phyloP scores from a whole-genome alignment of 306 rosid species.

The Vigna mungo region DNA sequence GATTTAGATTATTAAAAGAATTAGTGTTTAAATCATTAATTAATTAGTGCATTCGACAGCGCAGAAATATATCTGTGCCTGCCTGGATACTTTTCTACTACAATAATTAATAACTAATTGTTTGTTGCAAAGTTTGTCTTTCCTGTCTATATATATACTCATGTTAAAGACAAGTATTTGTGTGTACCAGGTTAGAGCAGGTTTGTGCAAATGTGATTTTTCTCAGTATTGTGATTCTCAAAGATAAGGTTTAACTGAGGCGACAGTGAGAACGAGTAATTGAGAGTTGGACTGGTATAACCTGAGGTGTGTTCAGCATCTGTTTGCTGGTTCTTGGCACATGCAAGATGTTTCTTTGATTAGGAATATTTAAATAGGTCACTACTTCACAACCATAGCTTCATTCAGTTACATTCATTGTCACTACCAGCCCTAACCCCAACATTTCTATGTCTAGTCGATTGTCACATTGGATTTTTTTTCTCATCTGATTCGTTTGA shows the following conservation, averaged over 20 bases:
- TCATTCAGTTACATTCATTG: not conserved
- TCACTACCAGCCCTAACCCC: not conserved
- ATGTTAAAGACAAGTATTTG: slow-evolving; percentile 1
- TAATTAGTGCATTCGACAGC: not conserved
- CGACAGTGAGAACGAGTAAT: slow-evolving; percentile 8
- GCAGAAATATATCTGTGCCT: not conserved
- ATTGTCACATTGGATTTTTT: not conserved
- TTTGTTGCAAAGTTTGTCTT: slow-evolving; percentile 21
- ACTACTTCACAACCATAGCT: not conserved
- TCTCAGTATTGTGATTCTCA: slow-evolving; percentile 73
- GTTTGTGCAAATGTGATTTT: slow-evolving; percentile 72
- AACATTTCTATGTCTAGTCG: not conserved
- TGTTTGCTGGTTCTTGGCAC: slow-evolving; percentile 20
- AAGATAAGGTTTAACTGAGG: slow-evolving; percentile 41
- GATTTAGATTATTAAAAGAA: no score
- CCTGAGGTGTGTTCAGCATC: slow-evolving; percentile 27
- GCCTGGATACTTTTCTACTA: not conserved
- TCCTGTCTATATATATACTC: slow-evolving; percentile 7
- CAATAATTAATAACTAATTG: not conserved
- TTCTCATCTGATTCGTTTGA: no score
- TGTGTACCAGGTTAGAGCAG: slow-evolving; percentile 68
- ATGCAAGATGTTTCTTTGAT: not conserved
- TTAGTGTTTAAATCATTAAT: not conserved
- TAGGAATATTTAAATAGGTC: slow-evolving; percentile 11
- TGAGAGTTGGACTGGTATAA: slow-evolving; percentile 31